Evolutionary conservation across 768 basidiomycete species (phyloP).

Genomic region (Sporobolomyces pararoseus): DNA sequence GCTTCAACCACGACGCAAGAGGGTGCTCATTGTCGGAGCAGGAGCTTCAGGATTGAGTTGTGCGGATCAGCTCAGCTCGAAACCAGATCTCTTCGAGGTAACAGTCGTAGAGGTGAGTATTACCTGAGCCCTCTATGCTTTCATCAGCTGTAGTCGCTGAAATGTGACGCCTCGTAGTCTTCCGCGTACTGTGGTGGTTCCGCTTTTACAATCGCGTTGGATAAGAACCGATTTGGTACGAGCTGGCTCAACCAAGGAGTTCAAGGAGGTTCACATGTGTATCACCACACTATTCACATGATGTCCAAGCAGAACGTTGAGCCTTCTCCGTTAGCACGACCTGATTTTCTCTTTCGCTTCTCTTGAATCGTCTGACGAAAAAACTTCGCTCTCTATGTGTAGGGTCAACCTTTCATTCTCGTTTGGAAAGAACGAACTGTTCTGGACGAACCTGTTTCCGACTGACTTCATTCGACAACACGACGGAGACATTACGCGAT

Average conservation of each 20-base stretch:
- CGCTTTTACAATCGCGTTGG: conserved; percentile 52
- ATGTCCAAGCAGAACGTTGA: conserved; percentile 48
- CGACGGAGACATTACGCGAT: conserved; percentile 50
- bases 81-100: conserved; percentile 52
- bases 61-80: conserved; percentile 49
- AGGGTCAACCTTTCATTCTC: conserved; percentile 53
- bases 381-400: not conserved
- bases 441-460: conserved; percentile 55
- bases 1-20: conserved; percentile 41
- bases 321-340: conserved; percentile 47
- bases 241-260: conserved; percentile 54
- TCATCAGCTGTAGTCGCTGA: not conserved
- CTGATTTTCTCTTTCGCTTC: not conserved
- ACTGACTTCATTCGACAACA: conserved; percentile 51
- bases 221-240: conserved; percentile 50
- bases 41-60: conserved; percentile 53
- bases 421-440: conserved; percentile 53
- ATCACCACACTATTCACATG: conserved; percentile 51
- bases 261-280: conserved; percentile 48
- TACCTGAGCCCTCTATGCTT: too few relatives aligned
- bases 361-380: not conserved
- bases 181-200: conserved; percentile 52
- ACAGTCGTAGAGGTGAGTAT: conserved; percentile 36
- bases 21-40: conserved; percentile 52
- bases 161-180: not conserved